Percentiles rank a stretch among this genome's conserved stretches.
These are phyloP conservation scores for Lepidium campestre DNA, from an alignment of 441 rosid species.

Conservation along the genomic window DNA sequence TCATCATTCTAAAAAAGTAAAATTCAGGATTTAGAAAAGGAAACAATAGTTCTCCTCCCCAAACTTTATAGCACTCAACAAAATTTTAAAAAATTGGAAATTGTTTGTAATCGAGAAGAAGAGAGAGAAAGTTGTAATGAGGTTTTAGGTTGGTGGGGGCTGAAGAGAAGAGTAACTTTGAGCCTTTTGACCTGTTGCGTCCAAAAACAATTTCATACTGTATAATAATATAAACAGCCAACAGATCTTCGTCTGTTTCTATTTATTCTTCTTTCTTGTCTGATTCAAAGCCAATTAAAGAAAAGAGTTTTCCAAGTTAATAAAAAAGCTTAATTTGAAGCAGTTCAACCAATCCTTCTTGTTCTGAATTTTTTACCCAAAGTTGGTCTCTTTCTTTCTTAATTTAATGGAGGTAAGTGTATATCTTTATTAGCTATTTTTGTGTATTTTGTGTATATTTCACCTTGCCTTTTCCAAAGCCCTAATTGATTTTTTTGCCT, in stretches of 20 bases:
- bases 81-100: background rate
- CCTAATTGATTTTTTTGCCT: slow-evolving; percentile 7
- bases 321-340: slow-evolving; percentile 10
- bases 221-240: slow-evolving; percentile 13
- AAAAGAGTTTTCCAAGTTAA: background rate
- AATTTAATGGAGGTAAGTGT: slow-evolving; percentile 1
- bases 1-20: background rate
- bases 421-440: background rate
- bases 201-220: slow-evolving; percentile 4
- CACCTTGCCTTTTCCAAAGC: background rate
- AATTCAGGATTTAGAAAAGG: background rate
- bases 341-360: slow-evolving; percentile 21
- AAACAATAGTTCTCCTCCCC: background rate
- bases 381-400: slow-evolving; percentile 26
- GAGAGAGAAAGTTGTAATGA: background rate
- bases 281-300: background rate
- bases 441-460: background rate
- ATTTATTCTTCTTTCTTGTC: slow-evolving; percentile 33
- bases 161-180: slow-evolving; percentile 23
- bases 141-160: slow-evolving; percentile 25
- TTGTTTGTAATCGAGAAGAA: background rate
- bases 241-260: slow-evolving; percentile 29
- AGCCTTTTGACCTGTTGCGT: slow-evolving; percentile 25
- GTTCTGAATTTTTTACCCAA: slow-evolving; percentile 26
- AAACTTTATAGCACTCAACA: background rate